Evolutionary conservation across 2,329 filamentous ascomycete genomes (phyloP).

Genomic region (Leptographium procerum): DNA sequence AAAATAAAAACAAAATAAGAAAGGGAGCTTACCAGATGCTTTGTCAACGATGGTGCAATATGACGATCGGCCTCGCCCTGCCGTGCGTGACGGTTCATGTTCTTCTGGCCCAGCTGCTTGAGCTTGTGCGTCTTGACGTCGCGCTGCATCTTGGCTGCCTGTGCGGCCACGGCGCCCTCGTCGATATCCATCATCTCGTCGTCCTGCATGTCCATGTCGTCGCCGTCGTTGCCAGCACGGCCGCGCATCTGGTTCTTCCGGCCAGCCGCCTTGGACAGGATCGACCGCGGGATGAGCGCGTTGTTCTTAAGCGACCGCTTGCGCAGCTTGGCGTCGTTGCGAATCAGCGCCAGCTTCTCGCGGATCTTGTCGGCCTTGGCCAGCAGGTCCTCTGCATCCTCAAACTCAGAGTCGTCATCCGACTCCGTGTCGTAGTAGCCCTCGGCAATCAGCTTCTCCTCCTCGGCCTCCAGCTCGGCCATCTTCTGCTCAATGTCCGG

Average conservation of each 20-base stretch:
- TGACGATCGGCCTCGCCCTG: constrained; percentile 96
- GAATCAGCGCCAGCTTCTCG: constrained; percentile 84
- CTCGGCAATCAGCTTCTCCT: constrained; percentile 81
- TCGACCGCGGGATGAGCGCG: constrained; percentile 78
- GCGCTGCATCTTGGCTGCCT: constrained; percentile 62
- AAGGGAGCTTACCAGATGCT: constrained; percentile 67
- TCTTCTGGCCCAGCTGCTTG: constrained; percentile 85
- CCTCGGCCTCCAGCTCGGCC: constrained; percentile 83
- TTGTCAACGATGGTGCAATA: constrained; percentile 65
- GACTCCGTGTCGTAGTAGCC: constrained; percentile 94
- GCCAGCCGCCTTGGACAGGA: constrained; percentile 48
- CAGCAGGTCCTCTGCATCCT: constrained; percentile 74
- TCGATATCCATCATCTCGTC: constrained; percentile 63
- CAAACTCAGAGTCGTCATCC: constrained; percentile 64
- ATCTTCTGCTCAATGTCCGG: constrained; percentile 94
- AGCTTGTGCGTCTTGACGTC: constrained; percentile 60
- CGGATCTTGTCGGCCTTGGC: constrained; percentile 92
- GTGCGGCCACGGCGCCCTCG: constrained; percentile 30
- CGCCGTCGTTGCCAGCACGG: constrained; percentile 31
- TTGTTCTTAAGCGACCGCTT: constrained; percentile 96
- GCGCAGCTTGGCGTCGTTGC: constrained; percentile 80
- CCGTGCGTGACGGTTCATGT: constrained; percentile 96
- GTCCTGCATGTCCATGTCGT: constrained; percentile 46
- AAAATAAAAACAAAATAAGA: constrained; percentile 3
- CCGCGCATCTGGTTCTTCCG: constrained; percentile 12